These are phyloP conservation scores for Rhodotorula sp. DNA, from an alignment of 1,284 basidiomycete genomes.

Conservation along the genomic window DNA sequence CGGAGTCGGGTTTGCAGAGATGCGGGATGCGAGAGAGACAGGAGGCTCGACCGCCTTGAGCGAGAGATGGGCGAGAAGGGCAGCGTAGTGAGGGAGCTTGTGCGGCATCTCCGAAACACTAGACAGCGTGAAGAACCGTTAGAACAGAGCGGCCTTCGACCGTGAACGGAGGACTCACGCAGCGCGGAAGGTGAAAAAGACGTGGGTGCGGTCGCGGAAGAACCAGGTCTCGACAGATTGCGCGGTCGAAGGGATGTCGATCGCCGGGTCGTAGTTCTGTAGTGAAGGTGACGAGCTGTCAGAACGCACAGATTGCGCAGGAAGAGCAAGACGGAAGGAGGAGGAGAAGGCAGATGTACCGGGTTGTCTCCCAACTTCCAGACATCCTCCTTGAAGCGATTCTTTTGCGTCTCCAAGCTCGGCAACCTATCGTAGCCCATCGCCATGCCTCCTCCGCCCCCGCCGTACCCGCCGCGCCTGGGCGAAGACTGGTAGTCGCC, in stretches of 20 bases:
- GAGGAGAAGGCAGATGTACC: slow-evolving; percentile 5
- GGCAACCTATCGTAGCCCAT: slow-evolving; percentile 13
- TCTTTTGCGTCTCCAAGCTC: slow-evolving; percentile 18
- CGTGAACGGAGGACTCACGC: slow-evolving; percentile 33
- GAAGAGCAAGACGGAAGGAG: not conserved
- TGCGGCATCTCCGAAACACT: slow-evolving; percentile 84
- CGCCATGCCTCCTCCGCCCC: slow-evolving; percentile 8
- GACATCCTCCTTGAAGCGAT: slow-evolving; percentile 28
- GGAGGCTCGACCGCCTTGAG: slow-evolving; percentile 28
- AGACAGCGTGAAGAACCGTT: not conserved
- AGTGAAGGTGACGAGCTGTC: too few species aligned
- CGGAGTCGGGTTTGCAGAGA: not conserved
- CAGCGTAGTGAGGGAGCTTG: slow-evolving; percentile 84
- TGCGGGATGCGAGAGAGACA: slow-evolving; percentile 25
- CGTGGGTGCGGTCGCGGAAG: slow-evolving; percentile 31
- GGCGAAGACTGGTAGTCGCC: slow-evolving; percentile 24
- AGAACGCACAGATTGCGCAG: not conserved
- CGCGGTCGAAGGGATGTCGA: slow-evolving; percentile 36
- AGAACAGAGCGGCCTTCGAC: not conserved
- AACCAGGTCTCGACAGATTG: slow-evolving; percentile 30
- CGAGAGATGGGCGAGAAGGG: slow-evolving; percentile 67
- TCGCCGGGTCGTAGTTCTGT: slow-evolving; percentile 36
- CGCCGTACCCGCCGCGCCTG: not conserved
- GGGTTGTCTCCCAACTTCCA: slow-evolving; percentile 33
- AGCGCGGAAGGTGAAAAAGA: slow-evolving; percentile 43